Base-by-base conservation (phyloP, 2,329 filamentous ascomycete genomes). In the Thielaviopsis euricoi region DNA sequence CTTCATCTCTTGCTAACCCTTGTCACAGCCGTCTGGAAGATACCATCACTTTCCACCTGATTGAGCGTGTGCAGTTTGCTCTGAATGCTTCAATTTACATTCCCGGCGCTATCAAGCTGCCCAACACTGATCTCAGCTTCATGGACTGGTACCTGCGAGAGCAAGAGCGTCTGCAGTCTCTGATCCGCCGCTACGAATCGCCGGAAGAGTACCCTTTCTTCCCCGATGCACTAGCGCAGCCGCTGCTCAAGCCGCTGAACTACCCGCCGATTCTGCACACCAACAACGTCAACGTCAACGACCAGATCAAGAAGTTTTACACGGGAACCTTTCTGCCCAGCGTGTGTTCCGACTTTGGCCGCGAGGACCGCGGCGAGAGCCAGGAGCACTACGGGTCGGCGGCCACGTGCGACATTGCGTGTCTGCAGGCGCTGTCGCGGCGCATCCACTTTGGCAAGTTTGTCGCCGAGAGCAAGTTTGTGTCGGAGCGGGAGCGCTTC, bases 131-230 rank as follows among this genome's bases (percentile, higher is more conserved):
- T 56, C 79, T 93, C 58, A 89, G 85, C 69, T 87, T 98, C 68
- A 82, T 95, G 69, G 93, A 97, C 76, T 98, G 91, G 86, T 86
- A 95, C 68, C 82, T 97, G 26, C 79, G 78, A 64, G 87, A 95
- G 70, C 88, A 95, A 68, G 93, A 98, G 72, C 84, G 82, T 62
- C 75, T 97, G 6, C 91, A 98, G 69, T 95, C 90, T 15, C 81
- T 89, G 56, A 90, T 98, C 64, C 89, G 93, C 64, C 89, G 93
- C 68, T 98, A 89, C 76, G 85, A 98, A 70, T 89, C 89, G 0
- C 93, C 93, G 46, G 93, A 98, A 76, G 93, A 98, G 73, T 91
- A 95, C 70, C 88, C 93, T 22, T 98, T 97, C 81, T 98, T 96
- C 74, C 88, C 89, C 1, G 79, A 86, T 29, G 84, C 81, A 10